Conservation (phyloP, 2,329 filamentous ascomycete species). For the Drechslerella dactyloides region DNA sequence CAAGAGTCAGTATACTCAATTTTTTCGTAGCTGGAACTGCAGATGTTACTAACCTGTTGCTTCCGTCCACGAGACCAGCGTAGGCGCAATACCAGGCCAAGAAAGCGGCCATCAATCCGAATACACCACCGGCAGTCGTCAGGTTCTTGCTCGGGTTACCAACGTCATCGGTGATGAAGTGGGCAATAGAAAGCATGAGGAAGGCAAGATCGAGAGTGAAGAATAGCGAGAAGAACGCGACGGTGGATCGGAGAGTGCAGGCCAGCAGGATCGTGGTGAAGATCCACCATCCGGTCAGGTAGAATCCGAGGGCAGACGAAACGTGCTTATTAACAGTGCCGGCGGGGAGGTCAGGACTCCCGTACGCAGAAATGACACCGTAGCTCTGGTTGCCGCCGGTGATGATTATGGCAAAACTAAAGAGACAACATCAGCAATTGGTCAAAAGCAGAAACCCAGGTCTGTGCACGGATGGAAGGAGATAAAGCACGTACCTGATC, state of each 20-base stretch:
- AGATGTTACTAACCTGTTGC: conserved; percentile 57
- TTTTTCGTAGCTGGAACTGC: not conserved
- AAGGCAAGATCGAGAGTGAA: conserved; percentile 78
- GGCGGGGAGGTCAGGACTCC: conserved; percentile 56
- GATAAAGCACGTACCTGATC: conserved; percentile 61
- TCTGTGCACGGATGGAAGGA: not conserved
- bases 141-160: conserved; percentile 61
- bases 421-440: not conserved
- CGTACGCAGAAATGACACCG: conserved; percentile 65
- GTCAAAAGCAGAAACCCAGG: not conserved
- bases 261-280: conserved; percentile 77
- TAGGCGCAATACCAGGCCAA: conserved; percentile 86
- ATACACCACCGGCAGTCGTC: conserved; percentile 75
- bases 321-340: conserved; percentile 58
- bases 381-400: conserved; percentile 68
- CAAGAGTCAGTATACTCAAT: conserved; percentile 20
- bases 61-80: conserved; percentile 75
- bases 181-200: conserved; percentile 71
- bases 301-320: conserved; percentile 72
- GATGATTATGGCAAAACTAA: conserved; percentile 70
- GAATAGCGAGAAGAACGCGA: conserved; percentile 80
- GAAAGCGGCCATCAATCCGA: conserved; percentile 81
- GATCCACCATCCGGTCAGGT: conserved; percentile 81
- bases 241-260: conserved; percentile 76
- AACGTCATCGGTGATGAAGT: conserved; percentile 64